Conservation (phyloP, 176 grass and related monocot genomes). For the Carex myosuroides region DNA sequence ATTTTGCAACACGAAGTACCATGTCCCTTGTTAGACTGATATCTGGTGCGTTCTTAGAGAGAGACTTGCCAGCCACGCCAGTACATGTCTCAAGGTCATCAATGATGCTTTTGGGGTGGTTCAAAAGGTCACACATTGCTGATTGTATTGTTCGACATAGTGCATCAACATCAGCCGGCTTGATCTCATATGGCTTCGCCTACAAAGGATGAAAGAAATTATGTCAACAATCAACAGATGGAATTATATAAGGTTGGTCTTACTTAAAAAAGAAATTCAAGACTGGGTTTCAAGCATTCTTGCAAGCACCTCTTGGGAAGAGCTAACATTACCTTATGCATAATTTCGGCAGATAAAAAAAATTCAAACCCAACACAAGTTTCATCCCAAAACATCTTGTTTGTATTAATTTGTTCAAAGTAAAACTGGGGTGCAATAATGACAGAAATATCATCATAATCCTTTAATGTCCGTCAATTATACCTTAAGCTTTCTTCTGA, state of each 20-base stretch:
- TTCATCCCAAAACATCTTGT: neutral
- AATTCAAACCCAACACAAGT: neutral
- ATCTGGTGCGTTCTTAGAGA: slow-evolving; percentile 20
- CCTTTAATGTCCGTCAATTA: neutral
- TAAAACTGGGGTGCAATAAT: neutral
- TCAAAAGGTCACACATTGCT: slow-evolving; percentile 16
- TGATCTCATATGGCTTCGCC: slow-evolving; percentile 37
- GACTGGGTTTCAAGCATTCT: neutral
- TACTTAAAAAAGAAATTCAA: neutral
- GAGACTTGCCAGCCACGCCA: slow-evolving; percentile 4
- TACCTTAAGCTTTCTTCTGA: neutral
- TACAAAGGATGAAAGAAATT: slow-evolving; percentile 16
- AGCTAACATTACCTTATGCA: neutral
- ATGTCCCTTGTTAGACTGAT: slow-evolving; percentile 39
- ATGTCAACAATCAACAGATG: neutral
- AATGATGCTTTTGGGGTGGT: slow-evolving; percentile 25
- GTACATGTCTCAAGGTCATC: slow-evolving; percentile 36
- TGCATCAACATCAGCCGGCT: slow-evolving; percentile 26
- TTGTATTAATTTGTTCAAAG: neutral
- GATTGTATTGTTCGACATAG: slow-evolving; percentile 38
- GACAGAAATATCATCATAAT: neutral
- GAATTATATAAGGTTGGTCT: neutral
- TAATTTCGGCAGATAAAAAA: neutral
- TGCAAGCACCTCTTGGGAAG: neutral
- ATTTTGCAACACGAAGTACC: slow-evolving; percentile 22